Evolutionary conservation across 2,329 filamentous ascomycete species (phyloP), one percentile per base, ranked within the genome.

Genomic region (Fusarium continuum): DNA sequence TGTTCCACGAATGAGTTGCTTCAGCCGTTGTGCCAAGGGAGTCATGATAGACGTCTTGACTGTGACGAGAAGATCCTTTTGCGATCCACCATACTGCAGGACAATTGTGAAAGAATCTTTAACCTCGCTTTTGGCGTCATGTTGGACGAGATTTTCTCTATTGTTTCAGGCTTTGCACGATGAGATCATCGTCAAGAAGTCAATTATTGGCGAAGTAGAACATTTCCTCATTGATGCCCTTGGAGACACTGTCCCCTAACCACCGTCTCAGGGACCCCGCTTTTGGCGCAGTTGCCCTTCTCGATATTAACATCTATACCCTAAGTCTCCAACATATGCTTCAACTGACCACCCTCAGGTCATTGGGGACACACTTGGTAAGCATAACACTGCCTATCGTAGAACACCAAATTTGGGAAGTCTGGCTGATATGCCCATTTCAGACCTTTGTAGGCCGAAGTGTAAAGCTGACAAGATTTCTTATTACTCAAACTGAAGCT

Each of bases 71-170:
- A 70, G 44, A 19, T 70, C 59, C 8, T 78, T 79, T 62, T 75
- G 72, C 4, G 72, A 62, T 0, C 73, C 74, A 4, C 68, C 64
- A 40, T 90, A 90, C 60, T 87, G 84, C 34, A 90, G 71, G 31
- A 90, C 68, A 4, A 89, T 82, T 0, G 87, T 90, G 56, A 81
- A 76, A 3, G 75, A 79, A 66, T 85, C 81, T 11, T 81, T 77
- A 8, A 81, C 74, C 4, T 70, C 67, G n/a, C 67, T 70, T 1
- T 70, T 54, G 2, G 48, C 55, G 0, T 55, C 65, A 2, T 67
- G 55, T 5, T 70, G 67, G 0, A 50, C 55, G 16, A 56, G 58
- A 1, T 62, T 61, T 4, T 56, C 44, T 3, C 58, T 57, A 2
- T 11, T 61, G 6, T 61, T 61, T 14, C 31, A 56, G 16, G 58